These are phyloP conservation scores for Penicillium sp. DNA, from an alignment of 2,329 filamentous ascomycete species.

Conservation along the genomic window DNA sequence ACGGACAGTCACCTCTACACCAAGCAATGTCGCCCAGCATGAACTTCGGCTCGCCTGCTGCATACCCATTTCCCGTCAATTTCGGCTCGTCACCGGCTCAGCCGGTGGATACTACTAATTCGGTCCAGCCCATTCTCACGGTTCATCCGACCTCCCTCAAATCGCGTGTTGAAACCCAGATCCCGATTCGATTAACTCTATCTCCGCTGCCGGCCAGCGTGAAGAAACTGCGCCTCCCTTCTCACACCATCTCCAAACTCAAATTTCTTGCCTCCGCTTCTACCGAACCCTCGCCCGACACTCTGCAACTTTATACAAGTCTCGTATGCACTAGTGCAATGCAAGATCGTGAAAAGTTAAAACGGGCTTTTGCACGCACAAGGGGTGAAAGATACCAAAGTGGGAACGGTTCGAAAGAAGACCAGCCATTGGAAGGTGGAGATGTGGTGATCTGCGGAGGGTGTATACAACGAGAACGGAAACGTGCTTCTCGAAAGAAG, in stretches of 20 bases:
- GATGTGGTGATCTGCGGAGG: slow-evolving; percentile 87
- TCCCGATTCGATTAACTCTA: slow-evolving; percentile 79
- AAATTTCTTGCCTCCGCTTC: slow-evolving; percentile 79
- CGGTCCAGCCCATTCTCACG: slow-evolving; percentile 49
- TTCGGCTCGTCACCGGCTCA: slow-evolving; percentile 23
- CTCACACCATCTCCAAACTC: slow-evolving; percentile 89
- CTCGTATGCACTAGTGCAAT: slow-evolving; percentile 93
- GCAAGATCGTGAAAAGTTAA: slow-evolving; percentile 65
- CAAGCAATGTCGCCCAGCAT: slow-evolving; percentile 38
- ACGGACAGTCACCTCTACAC: slow-evolving; percentile 43
- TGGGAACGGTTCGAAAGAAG: slow-evolving; percentile 55
- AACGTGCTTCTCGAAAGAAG: slow-evolving; percentile 89
- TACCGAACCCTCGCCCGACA: slow-evolving; percentile 67
- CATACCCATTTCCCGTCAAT: not conserved
- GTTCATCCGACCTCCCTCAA: slow-evolving; percentile 72
- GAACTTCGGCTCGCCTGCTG: slow-evolving; percentile 27
- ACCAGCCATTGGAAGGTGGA: slow-evolving; percentile 81
- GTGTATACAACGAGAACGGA: slow-evolving; percentile 90
- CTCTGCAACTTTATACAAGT: slow-evolving; percentile 74
- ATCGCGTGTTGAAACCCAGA: slow-evolving; percentile 94
- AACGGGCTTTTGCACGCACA: slow-evolving; percentile 66
- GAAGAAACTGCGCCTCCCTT: slow-evolving; percentile 80
- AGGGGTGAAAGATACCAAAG: slow-evolving; percentile 42
- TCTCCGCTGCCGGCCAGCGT: slow-evolving; percentile 73
- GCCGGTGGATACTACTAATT: slow-evolving; percentile 30